A percentile compares a stretch with the other conserved stretches of the same genome.
These are phyloP conservation scores for Lactarius pseudohatsudake DNA, from an alignment of 768 basidiomycete species.

Conservation along the genomic window DNA sequence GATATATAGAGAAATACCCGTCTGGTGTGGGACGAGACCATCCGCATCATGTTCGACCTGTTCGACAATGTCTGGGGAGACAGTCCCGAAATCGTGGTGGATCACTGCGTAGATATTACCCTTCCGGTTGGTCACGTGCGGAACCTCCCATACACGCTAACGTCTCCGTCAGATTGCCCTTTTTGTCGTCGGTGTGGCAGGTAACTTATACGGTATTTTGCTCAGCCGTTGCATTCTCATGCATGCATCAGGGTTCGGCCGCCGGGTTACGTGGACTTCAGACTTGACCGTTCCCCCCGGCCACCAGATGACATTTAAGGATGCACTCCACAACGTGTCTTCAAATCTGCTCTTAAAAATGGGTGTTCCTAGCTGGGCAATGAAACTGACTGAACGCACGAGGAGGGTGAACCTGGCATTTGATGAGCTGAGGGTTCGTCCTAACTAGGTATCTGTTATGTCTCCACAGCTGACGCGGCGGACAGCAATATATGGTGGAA, in stretches of 20 bases:
- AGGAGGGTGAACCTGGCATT: slow-evolving; percentile 40
- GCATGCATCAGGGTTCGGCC: slow-evolving; percentile 44
- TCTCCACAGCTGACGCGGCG: neutral
- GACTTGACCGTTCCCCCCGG: slow-evolving; percentile 42
- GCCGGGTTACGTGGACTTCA: slow-evolving; percentile 49
- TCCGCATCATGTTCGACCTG: slow-evolving; percentile 36
- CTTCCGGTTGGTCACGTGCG: slow-evolving; percentile 43
- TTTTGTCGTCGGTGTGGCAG: slow-evolving; percentile 55
- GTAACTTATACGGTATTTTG: slow-evolving; percentile 27
- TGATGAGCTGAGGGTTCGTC: slow-evolving; percentile 44
- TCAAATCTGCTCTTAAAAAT: slow-evolving; percentile 41
- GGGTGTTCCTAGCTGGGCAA: slow-evolving; percentile 42
- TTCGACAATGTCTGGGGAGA: slow-evolving; percentile 47
- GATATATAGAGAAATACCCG: slow-evolving; percentile 37
- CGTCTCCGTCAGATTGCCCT: slow-evolving; percentile 46
- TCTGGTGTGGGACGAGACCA: slow-evolving; percentile 43
- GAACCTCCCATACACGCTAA: neutral
- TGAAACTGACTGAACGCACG: slow-evolving; percentile 39
- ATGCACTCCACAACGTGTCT: slow-evolving; percentile 47
- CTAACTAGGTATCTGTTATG: neutral
- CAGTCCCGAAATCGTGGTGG: slow-evolving; percentile 41
- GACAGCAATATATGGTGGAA: slow-evolving; percentile 34
- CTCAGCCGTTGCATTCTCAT: neutral
- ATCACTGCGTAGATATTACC: slow-evolving; percentile 53
- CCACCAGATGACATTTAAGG: slow-evolving; percentile 49